phyloP scores from a whole-genome alignment of 192 early-diverging fungal genomes.

The Obelidium mucronatum region DNA sequence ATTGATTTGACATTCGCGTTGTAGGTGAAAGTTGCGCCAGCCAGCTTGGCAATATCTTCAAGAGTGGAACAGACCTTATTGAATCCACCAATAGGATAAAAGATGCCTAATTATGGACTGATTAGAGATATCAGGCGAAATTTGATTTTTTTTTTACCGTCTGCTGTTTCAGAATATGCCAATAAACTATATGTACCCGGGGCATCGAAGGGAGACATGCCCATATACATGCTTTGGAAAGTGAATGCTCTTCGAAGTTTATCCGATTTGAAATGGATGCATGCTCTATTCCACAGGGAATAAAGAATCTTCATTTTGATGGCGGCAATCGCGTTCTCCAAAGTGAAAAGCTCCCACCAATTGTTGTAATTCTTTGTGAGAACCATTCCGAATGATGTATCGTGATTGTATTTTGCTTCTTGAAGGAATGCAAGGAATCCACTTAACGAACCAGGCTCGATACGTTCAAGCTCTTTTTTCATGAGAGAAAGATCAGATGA shows the following conservation, averaged over 20 bases:
- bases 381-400: conserved; percentile 49
- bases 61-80: conserved; percentile 54
- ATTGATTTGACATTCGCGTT: conserved; percentile 51
- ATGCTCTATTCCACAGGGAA: conserved; percentile 49
- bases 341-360: conserved; percentile 52
- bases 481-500: conserved; percentile 58
- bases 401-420: conserved; percentile 62
- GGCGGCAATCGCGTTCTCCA: conserved; percentile 47
- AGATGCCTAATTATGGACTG: conserved; percentile 42
- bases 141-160: conserved; percentile 15
- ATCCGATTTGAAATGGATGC: conserved; percentile 55
- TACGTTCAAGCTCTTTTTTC: conserved; percentile 57
- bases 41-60: conserved; percentile 49
- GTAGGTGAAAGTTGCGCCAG: conserved; percentile 52
- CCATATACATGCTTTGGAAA: conserved; percentile 73
- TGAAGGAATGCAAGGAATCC: conserved; percentile 44
- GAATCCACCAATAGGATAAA: conserved; percentile 67
- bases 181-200: conserved; percentile 63
- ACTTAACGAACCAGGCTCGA: conserved; percentile 53
- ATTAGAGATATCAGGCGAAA: not conserved
- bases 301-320: conserved; percentile 55
- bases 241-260: conserved; percentile 65
- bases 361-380: conserved; percentile 55
- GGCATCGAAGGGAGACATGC: conserved; percentile 68
- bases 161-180: conserved; percentile 62